Conservation (phyloP, 306 rosid genomes). For the Lablab purpureus region DNA sequence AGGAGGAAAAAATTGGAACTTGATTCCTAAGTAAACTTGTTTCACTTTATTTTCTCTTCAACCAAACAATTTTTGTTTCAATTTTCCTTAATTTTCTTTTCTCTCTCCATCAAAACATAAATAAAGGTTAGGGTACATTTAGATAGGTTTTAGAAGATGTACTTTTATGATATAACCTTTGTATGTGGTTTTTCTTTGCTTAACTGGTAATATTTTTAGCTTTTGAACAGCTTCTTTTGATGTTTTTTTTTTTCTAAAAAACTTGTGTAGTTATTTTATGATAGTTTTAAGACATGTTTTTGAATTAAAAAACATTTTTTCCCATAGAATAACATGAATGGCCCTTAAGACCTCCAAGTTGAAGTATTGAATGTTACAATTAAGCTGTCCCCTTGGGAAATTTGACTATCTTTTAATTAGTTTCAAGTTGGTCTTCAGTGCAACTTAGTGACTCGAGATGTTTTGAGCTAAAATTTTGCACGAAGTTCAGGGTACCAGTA, state of each 20-base stretch:
- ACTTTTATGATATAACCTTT: not conserved
- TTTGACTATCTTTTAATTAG: not conserved
- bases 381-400: not conserved
- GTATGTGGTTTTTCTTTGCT: not conserved
- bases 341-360: not conserved
- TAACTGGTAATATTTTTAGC: not conserved
- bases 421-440: not conserved
- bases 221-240: not conserved
- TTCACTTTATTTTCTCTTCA: not conserved
- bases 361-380: not conserved
- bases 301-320: not conserved
- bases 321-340: not conserved
- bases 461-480: not conserved
- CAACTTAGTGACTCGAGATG: not conserved
- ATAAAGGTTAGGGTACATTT: not conserved
- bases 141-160: not conserved
- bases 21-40: not conserved
- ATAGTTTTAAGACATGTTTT: not conserved
- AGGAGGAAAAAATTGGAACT: not conserved
- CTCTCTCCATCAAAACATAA: not conserved
- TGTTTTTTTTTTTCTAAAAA: not conserved
- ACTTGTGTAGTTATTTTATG: not conserved
- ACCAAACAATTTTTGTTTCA: not conserved
- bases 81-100: not conserved
- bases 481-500: conserved; percentile 8